Base-by-base conservation (phyloP, 345 rosid species). In the Lepidium aucheri region DNA sequence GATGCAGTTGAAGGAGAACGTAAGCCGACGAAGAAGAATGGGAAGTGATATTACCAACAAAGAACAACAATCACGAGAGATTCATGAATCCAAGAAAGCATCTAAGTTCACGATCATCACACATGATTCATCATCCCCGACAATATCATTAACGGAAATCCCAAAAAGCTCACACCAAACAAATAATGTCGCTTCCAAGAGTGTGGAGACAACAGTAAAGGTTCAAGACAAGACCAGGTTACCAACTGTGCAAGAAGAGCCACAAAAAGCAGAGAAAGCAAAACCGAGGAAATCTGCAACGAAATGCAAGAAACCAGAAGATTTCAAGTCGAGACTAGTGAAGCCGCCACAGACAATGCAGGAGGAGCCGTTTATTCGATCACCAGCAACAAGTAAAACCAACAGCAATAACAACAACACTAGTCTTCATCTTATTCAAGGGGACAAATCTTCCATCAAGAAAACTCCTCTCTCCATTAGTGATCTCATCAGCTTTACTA, bases 21-120 rank as follows among this genome's bases (percentile, higher is more conserved):
- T 86, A 0, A 63, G 79, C 75, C 18, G 77, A 20, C 73, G 79
- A 77, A 60, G 77, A 73, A 78, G 74, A 79, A 80, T 84, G 39
- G 97, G 96, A 1, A 63, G 78, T 68, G 99, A 94, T 73, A 83
- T 90, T 26, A 90, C 99, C 8, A 94, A 89, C 81, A 76, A 81
- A 68, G 85, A 83, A 15, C 78, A 67, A 35, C 73, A 65, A 13
- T 24, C 69, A 44, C 67, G 79, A 73, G 83, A 83, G 61, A 14
- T 75, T 59, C 66, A 82, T 47, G 86, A 76, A 7, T 50, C 80
- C 55, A 87, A 80, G 82, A 86, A 85, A 62, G 63, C 55, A 73
- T 63, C 81, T 66, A 85, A 70, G 60, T 61, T 62, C 69, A 42
- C 58, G 44, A 35, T 50, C 73, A 41, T 43, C 47, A 43, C 45